A percentile compares a stretch with the other conserved stretches of the same genome.
These are phyloP conservation scores for Globisporangium polare DNA, from an alignment of 352 stramenopile genomes.

Conservation along the genomic window DNA sequence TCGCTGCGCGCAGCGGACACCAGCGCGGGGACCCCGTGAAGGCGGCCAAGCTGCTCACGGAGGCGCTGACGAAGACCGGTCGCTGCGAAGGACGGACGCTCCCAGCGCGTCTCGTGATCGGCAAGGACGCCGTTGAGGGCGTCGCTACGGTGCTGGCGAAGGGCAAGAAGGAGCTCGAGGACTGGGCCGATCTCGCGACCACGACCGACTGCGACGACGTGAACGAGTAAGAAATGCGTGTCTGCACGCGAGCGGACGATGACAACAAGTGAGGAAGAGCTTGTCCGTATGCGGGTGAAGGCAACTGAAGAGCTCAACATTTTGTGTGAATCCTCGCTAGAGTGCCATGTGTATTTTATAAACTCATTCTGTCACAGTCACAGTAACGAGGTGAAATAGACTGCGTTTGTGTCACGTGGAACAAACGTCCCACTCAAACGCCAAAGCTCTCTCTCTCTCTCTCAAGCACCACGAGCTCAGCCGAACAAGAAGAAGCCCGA, in stretches of 20 bases:
- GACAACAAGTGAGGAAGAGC: neutral
- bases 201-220: conserved; percentile 20
- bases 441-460: neutral
- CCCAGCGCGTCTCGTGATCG: conserved; percentile 18
- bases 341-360: too few relatives aligned
- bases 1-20: conserved; percentile 11
- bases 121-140: conserved; percentile 17
- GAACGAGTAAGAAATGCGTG: too few relatives aligned
- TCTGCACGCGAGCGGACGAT: too few relatives aligned
- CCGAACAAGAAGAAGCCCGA: neutral
- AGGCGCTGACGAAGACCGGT: conserved; percentile 25
- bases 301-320: neutral
- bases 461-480: neutral
- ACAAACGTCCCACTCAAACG: neutral
- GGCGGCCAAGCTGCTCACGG: conserved; percentile 18
- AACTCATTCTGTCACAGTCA: neutral
- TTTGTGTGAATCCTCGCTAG: too few relatives aligned
- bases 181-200: conserved; percentile 13
- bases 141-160: conserved; percentile 13
- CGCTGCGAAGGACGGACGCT: conserved; percentile 15
- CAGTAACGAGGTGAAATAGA: neutral
- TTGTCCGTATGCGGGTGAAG: neutral
- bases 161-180: conserved; percentile 16
- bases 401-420: neutral
- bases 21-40: conserved; percentile 21